Percentiles rank a stretch among this genome's conserved stretches.
These are phyloP conservation scores for Neofusicoccum laricinum DNA, from an alignment of 2,329 filamentous ascomycete species.

Conservation along the genomic window DNA sequence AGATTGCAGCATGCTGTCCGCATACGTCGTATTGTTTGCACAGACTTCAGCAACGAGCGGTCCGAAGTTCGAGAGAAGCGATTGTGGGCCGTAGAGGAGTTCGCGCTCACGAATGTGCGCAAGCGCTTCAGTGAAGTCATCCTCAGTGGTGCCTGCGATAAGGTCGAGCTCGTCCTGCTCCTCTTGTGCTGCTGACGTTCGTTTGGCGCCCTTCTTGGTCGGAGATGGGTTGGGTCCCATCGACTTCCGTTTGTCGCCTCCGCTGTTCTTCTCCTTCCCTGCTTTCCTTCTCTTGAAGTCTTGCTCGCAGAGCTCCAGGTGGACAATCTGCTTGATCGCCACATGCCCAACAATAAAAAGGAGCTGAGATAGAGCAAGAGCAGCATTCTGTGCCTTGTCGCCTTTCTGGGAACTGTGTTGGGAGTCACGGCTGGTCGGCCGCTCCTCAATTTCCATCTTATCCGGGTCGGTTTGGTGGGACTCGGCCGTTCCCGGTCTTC, in stretches of 20 bases:
- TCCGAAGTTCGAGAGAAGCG: conserved; percentile 85
- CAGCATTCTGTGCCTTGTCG: conserved; percentile 60
- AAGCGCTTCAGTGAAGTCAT: conserved; percentile 88
- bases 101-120: conserved; percentile 80
- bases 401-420: conserved; percentile 13
- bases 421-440: conserved; percentile 7
- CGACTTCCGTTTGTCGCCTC: conserved; percentile 30
- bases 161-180: conserved; percentile 90
- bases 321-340: conserved; percentile 98
- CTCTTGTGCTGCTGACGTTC: conserved; percentile 54
- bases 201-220: conserved; percentile 39
- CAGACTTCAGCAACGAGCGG: conserved; percentile 91
- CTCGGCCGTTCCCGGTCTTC: conserved; percentile 1
- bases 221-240: conserved; percentile 27
- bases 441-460: conserved; percentile 21
- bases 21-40: conserved; percentile 88
- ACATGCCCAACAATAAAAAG: conserved; percentile 95
- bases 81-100: conserved; percentile 76
- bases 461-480: conserved; percentile 5
- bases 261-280: conserved; percentile 67
- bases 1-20: conserved; percentile 84
- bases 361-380: conserved; percentile 80
- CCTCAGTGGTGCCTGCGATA: conserved; percentile 93
- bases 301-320: conserved; percentile 93
- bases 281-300: conserved; percentile 97